Evolutionary conservation across 495 filamentous ascomycete genomes (phyloP), one percentile per base, ranked within the genome.

Genomic region (Penicillium pulvis): DNA sequence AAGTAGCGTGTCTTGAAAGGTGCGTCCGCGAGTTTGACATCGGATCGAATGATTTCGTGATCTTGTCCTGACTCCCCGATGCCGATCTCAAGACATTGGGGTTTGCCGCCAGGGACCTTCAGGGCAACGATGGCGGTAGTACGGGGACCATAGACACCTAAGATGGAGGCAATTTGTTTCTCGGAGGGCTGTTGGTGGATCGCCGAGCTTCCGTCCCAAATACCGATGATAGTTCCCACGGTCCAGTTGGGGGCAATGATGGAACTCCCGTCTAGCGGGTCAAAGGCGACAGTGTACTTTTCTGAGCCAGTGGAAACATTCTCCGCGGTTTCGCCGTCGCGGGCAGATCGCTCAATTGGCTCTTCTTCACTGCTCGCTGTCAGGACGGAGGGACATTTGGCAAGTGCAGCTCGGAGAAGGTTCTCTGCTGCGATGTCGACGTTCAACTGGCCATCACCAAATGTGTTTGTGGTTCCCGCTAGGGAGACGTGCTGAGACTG

Each of bases 391-490:
- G 77, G 71, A 49, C 78, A 81, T 11, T 59, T 56, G 9, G 70
- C 63, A 28, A 81, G 63, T 6, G 75, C 76, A 0, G 54, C 44
- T 51, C 80, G 73, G 46, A 84, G 71, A 58, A 69, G 57, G 17
- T 69, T 53, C 58, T 84, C 80, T n/a, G 78, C 72, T 1, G 74
- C 17, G 11, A 84, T 73, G 57, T 84, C 81, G 51, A 84, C 79
- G 63, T 84, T 84, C 45, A 84, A 72, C 61, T 84, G 81, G 61
- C 78, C 75, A 57, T 84, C 81, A 33, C 80, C 81, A 51, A 82
- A 83, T 12, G 67, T 63, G 58, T 84, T 84, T 26, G 75, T 71
- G 2, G 75, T 74, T 6, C 79, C 79, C 3, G 73, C 74, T 1
- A 65, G 73, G 43, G 74, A 65, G 49, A 82, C 72, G 42, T 71